Conservation (phyloP, 257 asterid species). For the Rubia yunnanensis region DNA sequence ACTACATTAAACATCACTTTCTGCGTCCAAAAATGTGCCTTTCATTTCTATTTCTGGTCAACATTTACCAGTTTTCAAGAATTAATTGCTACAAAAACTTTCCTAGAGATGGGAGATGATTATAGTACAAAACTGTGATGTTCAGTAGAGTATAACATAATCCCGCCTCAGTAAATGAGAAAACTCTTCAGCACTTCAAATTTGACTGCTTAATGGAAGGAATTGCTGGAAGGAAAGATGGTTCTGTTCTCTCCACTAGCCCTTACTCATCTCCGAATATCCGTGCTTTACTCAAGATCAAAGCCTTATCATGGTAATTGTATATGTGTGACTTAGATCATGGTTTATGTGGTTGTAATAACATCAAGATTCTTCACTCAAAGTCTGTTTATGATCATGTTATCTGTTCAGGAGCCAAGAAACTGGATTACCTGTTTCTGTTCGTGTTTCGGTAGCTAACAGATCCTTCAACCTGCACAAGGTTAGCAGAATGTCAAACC, state of each 20-base stretch:
- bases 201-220: background rate
- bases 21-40: background rate
- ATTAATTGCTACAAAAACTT: slow-evolving; percentile 6
- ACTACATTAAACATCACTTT: background rate
- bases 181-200: background rate
- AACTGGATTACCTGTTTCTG: slow-evolving; percentile 54
- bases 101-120: slow-evolving; percentile 24
- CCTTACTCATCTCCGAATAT: slow-evolving; percentile 57
- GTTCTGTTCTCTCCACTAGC: slow-evolving; percentile 29
- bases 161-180: slow-evolving; percentile 8
- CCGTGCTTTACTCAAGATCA: slow-evolving; percentile 59
- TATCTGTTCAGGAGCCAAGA: slow-evolving; percentile 51
- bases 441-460: slow-evolving; percentile 41
- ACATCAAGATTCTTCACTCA: slow-evolving; percentile 1
- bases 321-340: background rate
- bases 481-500: slow-evolving; percentile 29
- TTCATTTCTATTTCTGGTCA: slow-evolving; percentile 8
- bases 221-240: slow-evolving; percentile 17
- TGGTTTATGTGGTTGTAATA: background rate
- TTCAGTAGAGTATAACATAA: background rate
- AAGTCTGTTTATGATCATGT: background rate
- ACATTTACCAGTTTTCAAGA: slow-evolving; percentile 24
- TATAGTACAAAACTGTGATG: background rate
- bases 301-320: slow-evolving; percentile 54
- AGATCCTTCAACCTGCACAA: slow-evolving; percentile 62